Base-by-base conservation (phyloP, 495 filamentous ascomycete species). In the Geopyxis carbonaria region DNA sequence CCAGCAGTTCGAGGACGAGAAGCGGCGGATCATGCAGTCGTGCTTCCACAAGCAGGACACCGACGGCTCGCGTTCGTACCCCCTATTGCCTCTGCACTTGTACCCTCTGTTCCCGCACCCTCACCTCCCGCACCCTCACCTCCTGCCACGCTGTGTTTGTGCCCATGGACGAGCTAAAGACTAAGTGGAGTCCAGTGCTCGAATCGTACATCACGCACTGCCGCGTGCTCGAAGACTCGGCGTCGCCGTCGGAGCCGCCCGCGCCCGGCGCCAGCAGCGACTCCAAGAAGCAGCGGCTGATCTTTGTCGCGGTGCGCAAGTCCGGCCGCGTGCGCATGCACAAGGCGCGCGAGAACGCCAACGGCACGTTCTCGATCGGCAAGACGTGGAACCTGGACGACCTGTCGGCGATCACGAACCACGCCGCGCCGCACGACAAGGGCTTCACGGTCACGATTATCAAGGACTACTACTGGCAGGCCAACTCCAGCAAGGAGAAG, bases 181-280 rank as follows among this genome's bases (percentile, higher is more conserved):
- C n/a, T n/a, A n/a, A n/a, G n/a, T n/a, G n/a, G n/a, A n/a, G n/a
- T 41, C 6, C 10, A 41, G 85, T 80, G 45, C 66, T 75, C 43
- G 89, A 97, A 61, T 93, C 84, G 34, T 97, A 97, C 64, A 97
- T 97, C 46, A 97, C 86, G 5, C 89, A 97, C 57, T 84, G 95
- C 44, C 72, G 75, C 45, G 78, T 97, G 47, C 70, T 68, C 31
- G 89, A 97, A 62, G 91, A 83, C 64, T 72, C 72, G 30, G 66
- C 70, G 13, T 77, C 80, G 56, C 86, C 89, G n/a, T 80, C 83
- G 2, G 62, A 66, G n/a, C 86, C 87, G 33, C 87, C 89, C 1
- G 80, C 80, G 10, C 71, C 71, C 18, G 69, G 73, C 5, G 57
- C 63, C 43, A 60, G 70, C 9, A 62, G 67, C 11, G 66, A 78